These are phyloP conservation scores for Botryosphaeria dothidea DNA, from an alignment of 2,329 filamentous ascomycete genomes.

Conservation along the genomic window DNA sequence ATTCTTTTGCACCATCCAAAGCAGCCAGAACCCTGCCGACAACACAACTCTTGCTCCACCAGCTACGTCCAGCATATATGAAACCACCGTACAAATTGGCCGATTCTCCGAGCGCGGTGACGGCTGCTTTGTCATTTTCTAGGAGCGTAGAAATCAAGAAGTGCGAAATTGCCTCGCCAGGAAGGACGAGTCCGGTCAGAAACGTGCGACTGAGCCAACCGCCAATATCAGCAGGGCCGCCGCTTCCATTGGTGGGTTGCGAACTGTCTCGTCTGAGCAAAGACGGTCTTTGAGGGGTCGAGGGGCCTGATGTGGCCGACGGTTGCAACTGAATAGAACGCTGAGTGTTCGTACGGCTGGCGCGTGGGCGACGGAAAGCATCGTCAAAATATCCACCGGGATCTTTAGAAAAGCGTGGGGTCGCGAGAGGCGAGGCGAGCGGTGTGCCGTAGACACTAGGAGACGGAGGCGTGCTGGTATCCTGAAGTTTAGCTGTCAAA, in stretches of 20 bases:
- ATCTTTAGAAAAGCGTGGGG: conserved; percentile 33
- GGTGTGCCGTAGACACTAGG: conserved; percentile 41
- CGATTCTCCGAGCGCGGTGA: conserved; percentile 50
- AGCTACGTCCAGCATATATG: conserved; percentile 50
- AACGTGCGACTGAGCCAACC: conserved; percentile 59
- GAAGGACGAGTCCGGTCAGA: conserved; percentile 56
- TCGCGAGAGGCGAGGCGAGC: conserved; percentile 28
- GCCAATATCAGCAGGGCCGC: conserved; percentile 36
- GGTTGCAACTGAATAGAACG: conserved; percentile 34
- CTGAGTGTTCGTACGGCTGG: conserved; percentile 27
- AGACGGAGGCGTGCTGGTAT: conserved; percentile 19
- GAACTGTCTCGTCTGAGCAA: conserved; percentile 12
- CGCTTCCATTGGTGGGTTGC: not conserved
- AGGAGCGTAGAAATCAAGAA: conserved; percentile 58
- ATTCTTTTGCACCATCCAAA: conserved; percentile 46
- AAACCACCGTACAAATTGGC: conserved; percentile 59
- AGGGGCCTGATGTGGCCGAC: conserved; percentile 25
- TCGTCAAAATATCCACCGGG: conserved; percentile 39
- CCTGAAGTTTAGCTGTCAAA: conserved; percentile 38
- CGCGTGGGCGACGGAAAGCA: conserved; percentile 27
- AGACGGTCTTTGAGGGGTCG: not conserved
- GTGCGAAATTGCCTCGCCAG: conserved; percentile 55
- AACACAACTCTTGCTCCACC: conserved; percentile 60
- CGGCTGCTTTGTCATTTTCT: conserved; percentile 55
- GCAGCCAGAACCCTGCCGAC: conserved; percentile 56